phyloP scores from a whole-genome alignment of 2,329 filamentous ascomycete species.

The Periconia macrospinosa region DNA sequence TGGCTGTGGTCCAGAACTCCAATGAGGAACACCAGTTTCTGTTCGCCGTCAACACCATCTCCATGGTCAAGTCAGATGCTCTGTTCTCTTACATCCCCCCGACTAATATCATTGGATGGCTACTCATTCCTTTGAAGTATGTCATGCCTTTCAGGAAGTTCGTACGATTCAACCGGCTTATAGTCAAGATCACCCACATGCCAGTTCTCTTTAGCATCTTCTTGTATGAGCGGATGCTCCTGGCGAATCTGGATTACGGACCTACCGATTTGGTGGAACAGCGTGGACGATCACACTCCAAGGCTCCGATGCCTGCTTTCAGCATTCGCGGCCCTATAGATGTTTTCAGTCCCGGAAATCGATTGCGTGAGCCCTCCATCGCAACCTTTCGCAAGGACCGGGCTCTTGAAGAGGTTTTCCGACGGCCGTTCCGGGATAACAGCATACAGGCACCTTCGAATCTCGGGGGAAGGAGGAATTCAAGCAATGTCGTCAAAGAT shows the following conservation, averaged over 20 bases:
- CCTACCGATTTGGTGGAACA: constrained; percentile 85
- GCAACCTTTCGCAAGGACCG: constrained; percentile 87
- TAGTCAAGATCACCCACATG: constrained; percentile 90
- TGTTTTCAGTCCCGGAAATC: constrained; percentile 70
- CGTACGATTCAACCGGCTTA: constrained; percentile 81
- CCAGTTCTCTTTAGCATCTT: constrained; percentile 87
- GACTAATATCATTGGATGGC: constrained; percentile 88
- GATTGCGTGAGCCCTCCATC: constrained; percentile 82
- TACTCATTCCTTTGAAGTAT: constrained; percentile 80
- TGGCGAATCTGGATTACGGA: constrained; percentile 76
- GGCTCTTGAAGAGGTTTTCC: constrained; percentile 89
- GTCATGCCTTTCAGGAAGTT: constrained; percentile 79
- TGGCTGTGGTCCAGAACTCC: constrained; percentile 90
- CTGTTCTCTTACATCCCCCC: constrained; percentile 93
- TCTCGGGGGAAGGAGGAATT: constrained; percentile 65
- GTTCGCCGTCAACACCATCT: constrained; percentile 95
- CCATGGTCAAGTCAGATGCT: constrained; percentile 97
- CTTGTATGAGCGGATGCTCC: constrained; percentile 78
- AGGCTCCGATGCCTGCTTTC: constrained; percentile 53
- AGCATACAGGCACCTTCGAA: constrained; percentile 43
- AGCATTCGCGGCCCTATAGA: constrained; percentile 47
- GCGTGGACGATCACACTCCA: constrained; percentile 61
- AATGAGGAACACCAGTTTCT: constrained; percentile 90
- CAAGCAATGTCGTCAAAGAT: constrained; percentile 78
- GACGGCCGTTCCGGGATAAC: constrained; percentile 64